These are phyloP conservation scores for Zanthoxylum bungeanum DNA, from an alignment of 345 rosid genomes.

Conservation along the genomic window DNA sequence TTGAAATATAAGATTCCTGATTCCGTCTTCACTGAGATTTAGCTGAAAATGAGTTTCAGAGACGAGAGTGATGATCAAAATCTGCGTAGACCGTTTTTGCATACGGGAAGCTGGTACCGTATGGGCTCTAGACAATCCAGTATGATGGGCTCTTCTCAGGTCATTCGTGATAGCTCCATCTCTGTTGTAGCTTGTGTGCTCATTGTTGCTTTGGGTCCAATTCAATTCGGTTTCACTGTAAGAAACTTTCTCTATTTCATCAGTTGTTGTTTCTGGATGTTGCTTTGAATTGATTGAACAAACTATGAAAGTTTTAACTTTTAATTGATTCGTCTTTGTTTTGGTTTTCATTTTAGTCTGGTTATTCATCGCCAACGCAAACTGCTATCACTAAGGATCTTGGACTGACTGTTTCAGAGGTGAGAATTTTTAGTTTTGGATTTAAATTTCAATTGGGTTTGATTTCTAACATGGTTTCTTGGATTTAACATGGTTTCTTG, in stretches of 20 bases:
- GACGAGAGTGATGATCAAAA: slow-evolving; percentile 83
- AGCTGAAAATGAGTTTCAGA: slow-evolving; percentile 69
- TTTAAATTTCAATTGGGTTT: slow-evolving; percentile 8
- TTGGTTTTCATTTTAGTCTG: slow-evolving; percentile 42
- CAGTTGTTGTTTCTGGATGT: too few species aligned
- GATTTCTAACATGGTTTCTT: too few species aligned
- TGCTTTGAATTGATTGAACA: too few species aligned
- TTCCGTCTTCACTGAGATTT: too few species aligned
- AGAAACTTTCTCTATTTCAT: too few species aligned
- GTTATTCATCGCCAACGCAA: slow-evolving; percentile 96
- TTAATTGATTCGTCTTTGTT: slow-evolving; percentile 9
- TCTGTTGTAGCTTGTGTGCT: slow-evolving; percentile 93
- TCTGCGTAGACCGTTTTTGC: slow-evolving; percentile 83
- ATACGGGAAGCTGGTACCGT: slow-evolving; percentile 95
- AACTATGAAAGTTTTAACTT: too few species aligned
- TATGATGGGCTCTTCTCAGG: slow-evolving; percentile 87
- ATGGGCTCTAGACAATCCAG: slow-evolving; percentile 95
- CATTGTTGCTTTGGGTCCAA: slow-evolving; percentile 97
- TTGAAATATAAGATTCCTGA: too few species aligned
- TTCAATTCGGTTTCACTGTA: slow-evolving; percentile 98
- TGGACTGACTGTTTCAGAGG: slow-evolving; percentile 84
- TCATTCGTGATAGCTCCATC: slow-evolving; percentile 74
- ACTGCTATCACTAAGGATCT: slow-evolving; percentile 73
- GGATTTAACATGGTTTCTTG: slow-evolving; percentile 8
- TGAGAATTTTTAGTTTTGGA: slow-evolving; percentile 19